Conservation (phyloP, 352 stramenopile species). For the Lagenidium giganteum region DNA sequence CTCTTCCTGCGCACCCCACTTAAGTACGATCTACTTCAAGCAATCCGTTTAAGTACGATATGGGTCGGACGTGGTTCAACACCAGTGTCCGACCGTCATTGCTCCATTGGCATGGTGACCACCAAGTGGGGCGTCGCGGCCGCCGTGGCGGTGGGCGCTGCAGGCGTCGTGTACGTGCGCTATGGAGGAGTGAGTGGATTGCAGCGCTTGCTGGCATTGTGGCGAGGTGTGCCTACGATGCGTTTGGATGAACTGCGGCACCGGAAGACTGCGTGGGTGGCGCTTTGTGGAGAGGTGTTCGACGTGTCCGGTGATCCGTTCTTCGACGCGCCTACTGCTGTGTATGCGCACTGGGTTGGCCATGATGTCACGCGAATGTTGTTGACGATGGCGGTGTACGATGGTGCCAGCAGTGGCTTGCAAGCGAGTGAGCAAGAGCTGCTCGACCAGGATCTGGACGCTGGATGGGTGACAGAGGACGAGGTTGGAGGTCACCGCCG, state of each 20-base stretch:
- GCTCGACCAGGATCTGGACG: constrained; percentile 14
- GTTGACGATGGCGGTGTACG: constrained; percentile 24
- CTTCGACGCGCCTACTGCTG: constrained; percentile 27
- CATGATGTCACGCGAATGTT: constrained; percentile 52
- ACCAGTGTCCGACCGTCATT: too few relatives aligned
- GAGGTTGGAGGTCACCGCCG: constrained; percentile 20
- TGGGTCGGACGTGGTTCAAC: too few relatives aligned
- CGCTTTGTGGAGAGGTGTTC: constrained; percentile 47
- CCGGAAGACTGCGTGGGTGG: constrained; percentile 26
- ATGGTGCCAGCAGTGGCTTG: constrained; percentile 1
- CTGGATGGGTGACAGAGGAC: background rate
- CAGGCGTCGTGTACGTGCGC: too few relatives aligned
- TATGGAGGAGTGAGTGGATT: too few relatives aligned
- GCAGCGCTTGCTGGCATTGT: background rate
- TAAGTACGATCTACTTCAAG: too few relatives aligned
- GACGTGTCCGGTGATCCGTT: constrained; percentile 44
- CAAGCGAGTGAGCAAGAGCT: constrained; percentile 5
- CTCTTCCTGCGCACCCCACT: too few relatives aligned
- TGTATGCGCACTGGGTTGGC: constrained; percentile 44
- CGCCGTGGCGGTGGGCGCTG: too few relatives aligned
- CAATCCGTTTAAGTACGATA: too few relatives aligned
- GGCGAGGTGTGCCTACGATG: background rate
- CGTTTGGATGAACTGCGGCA: constrained; percentile 20
- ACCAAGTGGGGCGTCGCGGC: too few relatives aligned
- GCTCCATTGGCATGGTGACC: too few relatives aligned